Evolutionary conservation across 163 green algal genomes (phyloP).

Genomic region (Trebouxia gelatinosa): DNA sequence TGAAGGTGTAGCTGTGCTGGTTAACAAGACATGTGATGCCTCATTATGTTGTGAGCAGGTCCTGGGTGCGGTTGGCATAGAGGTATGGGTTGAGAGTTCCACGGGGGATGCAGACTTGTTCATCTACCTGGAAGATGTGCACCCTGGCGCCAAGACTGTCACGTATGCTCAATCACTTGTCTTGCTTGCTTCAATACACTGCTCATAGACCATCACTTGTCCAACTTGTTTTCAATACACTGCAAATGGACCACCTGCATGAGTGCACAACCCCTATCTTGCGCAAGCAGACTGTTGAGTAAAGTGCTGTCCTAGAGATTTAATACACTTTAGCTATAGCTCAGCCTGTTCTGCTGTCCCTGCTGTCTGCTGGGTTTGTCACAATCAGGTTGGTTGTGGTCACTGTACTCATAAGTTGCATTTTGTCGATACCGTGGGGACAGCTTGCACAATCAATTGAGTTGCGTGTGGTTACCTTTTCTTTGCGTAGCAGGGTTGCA

Average conservation of each 20-base stretch:
- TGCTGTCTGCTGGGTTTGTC: too few species aligned
- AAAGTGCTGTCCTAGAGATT: not conserved
- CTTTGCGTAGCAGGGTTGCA: too few species aligned
- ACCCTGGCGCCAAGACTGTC: not conserved
- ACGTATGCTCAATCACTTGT: slow-evolving; percentile 9
- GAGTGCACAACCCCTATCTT: too few species aligned
- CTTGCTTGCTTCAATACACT: not conserved
- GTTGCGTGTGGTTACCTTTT: not conserved
- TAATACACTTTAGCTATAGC: not conserved
- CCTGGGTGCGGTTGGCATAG: slow-evolving; percentile 14
- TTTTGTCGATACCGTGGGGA: too few species aligned
- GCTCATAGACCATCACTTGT: not conserved
- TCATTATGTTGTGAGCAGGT: too few species aligned
- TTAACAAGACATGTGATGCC: too few species aligned
- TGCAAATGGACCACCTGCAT: too few species aligned
- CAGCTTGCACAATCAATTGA: too few species aligned
- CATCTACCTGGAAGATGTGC: slow-evolving; percentile 37
- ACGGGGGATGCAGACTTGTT: slow-evolving; percentile 34
- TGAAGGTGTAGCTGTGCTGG: too few species aligned
- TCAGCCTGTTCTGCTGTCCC: too few species aligned
- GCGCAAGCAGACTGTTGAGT: not conserved
- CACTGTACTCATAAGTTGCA: too few species aligned
- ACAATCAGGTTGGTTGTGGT: too few species aligned
- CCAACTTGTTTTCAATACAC: not conserved
- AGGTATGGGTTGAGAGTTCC: slow-evolving; percentile 31